These are phyloP conservation scores for Erodium maritimum DNA, from an alignment of 345 rosid species.

Conservation along the genomic window DNA sequence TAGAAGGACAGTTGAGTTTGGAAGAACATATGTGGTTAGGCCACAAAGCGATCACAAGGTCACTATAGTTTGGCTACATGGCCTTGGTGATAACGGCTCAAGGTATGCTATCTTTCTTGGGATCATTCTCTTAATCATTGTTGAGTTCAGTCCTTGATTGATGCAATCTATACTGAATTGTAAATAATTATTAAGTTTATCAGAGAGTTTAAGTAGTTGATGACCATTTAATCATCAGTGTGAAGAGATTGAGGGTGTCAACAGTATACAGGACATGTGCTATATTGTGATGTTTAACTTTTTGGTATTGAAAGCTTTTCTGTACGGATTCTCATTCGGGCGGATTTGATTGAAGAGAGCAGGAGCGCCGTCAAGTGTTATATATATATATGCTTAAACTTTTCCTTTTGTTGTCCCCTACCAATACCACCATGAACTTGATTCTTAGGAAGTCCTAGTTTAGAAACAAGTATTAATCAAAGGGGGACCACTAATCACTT, in stretches of 20 bases:
- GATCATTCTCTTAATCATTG: background rate
- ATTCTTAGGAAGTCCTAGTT: slow-evolving; percentile 11
- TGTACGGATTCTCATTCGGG: slow-evolving; percentile 1
- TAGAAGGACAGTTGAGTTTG: slow-evolving; percentile 59
- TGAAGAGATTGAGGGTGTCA: background rate
- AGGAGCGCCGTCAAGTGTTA: background rate
- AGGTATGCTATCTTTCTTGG: slow-evolving; percentile 23
- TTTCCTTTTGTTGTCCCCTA: slow-evolving; percentile 20
- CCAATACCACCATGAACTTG: slow-evolving; percentile 18
- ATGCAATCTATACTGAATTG: too few relatives aligned
- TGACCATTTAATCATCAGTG: too few relatives aligned
- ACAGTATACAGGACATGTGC: background rate
- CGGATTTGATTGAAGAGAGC: background rate
- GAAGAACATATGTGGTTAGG: slow-evolving; percentile 69
- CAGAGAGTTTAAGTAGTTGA: too few relatives aligned
- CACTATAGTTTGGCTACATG: slow-evolving; percentile 66
- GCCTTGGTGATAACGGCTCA: slow-evolving; percentile 73
- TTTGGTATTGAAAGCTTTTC: slow-evolving; percentile 15
- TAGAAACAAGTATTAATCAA: slow-evolving; percentile 17
- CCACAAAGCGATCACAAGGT: slow-evolving; percentile 75
- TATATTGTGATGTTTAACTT: slow-evolving; percentile 14
- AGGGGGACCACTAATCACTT: slow-evolving; percentile 26
- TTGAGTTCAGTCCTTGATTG: too few relatives aligned
- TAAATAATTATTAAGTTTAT: too few relatives aligned
- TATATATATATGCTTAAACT: background rate